Base-by-base conservation (phyloP, 208 protist genomes). In the Endotrypanum monterogeii region DNA sequence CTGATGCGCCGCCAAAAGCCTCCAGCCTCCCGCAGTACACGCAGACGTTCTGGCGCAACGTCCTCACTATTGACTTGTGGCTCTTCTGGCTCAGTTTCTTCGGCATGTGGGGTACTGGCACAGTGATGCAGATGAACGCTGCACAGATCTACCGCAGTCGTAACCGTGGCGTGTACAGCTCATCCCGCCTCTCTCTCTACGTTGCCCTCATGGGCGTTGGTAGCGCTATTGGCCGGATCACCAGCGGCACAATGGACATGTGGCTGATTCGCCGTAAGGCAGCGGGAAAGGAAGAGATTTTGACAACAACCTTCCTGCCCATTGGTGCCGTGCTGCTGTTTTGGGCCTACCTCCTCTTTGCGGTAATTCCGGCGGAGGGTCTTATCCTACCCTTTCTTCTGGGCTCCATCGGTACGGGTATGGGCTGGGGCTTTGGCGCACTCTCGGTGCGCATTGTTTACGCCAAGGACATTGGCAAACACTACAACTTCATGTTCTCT, bases 401-500 rank as follows among this genome's bases (percentile, higher is more conserved):
- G 41, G 87, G 80, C 46, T 76, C 88, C 48, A 52, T 95, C 11
- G 88, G 88, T 35, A 92, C 76, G 25, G 90, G 90, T n/a, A 66
- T 88, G 61, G 84, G 82, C 28, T 93, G 88, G 88, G 88, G 81
- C 68, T 57, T 88, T 28, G 87, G 84, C 25, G 72, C 87, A 1
- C 75, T 95, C 6, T 62, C 77, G 18, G 66, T 89, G n/a, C 85
- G 88, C 32, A 86, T 90, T 52, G 86, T 92, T 73, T 95, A 89
- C 77, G 81, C 90, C 0, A 57, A 83, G 16, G 90, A 95, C 66
- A 80, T 93, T 60, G 90, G 88, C 39, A 95, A 95, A 73, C 88
- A 93, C 81, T 95, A 95, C 82, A 95, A 95, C 73, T 93, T 92
- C 63, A 89, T 86, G 76, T 95, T 88, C 66, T 80, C 79, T 6